Base-by-base conservation (phyloP, 2,329 filamentous ascomycete genomes). In the Aspergillus sclerotialis region DNA sequence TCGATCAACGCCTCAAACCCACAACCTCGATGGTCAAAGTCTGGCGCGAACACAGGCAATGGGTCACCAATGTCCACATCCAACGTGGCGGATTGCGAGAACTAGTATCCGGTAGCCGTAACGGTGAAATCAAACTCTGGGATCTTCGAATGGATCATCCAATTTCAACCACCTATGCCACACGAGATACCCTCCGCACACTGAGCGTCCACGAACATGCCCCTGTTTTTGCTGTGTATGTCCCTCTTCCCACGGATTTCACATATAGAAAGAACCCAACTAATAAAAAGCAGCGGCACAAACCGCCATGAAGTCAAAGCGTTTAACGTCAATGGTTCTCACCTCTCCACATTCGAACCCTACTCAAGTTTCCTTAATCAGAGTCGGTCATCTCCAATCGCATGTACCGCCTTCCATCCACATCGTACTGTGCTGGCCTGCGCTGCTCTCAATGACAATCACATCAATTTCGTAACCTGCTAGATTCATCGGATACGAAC, bases 31-130 rank as follows among this genome's bases (percentile, higher is more conserved):
- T 96, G 89, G 83, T 95, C 36, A 86, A 84, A 63, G 89, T 90
- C 48, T 98, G 92, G 90, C 92, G 93, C 56, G 87, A 95, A 51
- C 90, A 96, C 54, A 80, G 82, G 40, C 86, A 93, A 50, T 98
- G 92, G 92, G 82, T 98, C 60, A 89, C 88, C 51, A 92, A 86
- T 47, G 87, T 94, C 10, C 92, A 96, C 57, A 88, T 98, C 78
- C 92, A 98, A 63, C 84, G 92, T 28, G 92, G 92, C 40, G 92
- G 92, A 2, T 80, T 94, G 61, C 76, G 92, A 38, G 92, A 98
- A 61, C 74, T 98, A 27, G 72, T 98, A 34, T 90, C 83, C 28
- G 92, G 88, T 13, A 93, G 88, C 55, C 78, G 87, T 30, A 92
- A 94, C 53, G 92, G 92, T 41, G 92, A 92, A 55, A 84, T 98